A percentile compares a stretch with the other conserved stretches of the same genome.
phyloP scores from a whole-genome alignment of 257 asterid species.

The Solanum etuberosum region DNA sequence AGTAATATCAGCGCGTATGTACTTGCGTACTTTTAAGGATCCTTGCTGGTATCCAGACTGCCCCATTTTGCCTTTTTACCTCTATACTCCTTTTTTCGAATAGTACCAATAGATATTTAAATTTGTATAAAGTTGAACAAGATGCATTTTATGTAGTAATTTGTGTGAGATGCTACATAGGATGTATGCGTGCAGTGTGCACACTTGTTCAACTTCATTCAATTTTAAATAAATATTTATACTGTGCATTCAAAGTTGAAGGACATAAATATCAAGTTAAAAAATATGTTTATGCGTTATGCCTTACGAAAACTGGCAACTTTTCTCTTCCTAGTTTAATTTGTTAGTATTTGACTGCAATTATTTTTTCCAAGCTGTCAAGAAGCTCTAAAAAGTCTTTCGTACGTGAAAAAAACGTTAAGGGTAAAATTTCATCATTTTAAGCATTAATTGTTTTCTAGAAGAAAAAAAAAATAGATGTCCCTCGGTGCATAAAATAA shows the following conservation, averaged over 20 bases:
- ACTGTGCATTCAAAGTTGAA: accelerated
- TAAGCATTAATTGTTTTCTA: neutral
- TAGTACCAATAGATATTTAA: no score
- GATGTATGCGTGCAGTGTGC: no score
- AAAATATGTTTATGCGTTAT: no score
- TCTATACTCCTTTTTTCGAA: neutral
- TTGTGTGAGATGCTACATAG: no score
- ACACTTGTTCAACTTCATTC: no score
- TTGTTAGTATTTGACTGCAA: neutral
- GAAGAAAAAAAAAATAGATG: neutral
- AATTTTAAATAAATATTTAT: no score
- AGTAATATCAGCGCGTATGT: neutral
- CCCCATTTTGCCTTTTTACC: slow-evolving; percentile 11
- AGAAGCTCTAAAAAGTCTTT: neutral
- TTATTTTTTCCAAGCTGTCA: neutral
- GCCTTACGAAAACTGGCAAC: accelerated
- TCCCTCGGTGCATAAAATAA: neutral
- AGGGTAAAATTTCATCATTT: neutral
- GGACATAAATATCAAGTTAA: accelerated
- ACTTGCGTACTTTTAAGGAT: neutral
- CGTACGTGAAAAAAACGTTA: neutral
- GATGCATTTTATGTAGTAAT: accelerated
- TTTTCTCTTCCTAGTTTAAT: neutral
- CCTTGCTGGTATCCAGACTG: slow-evolving; percentile 11
- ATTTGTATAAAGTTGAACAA: no score